Percentiles rank a stretch among this genome's conserved stretches.
These are phyloP conservation scores for Cocos nucifera DNA, from an alignment of 176 grass and related monocot species.

Conservation along the genomic window DNA sequence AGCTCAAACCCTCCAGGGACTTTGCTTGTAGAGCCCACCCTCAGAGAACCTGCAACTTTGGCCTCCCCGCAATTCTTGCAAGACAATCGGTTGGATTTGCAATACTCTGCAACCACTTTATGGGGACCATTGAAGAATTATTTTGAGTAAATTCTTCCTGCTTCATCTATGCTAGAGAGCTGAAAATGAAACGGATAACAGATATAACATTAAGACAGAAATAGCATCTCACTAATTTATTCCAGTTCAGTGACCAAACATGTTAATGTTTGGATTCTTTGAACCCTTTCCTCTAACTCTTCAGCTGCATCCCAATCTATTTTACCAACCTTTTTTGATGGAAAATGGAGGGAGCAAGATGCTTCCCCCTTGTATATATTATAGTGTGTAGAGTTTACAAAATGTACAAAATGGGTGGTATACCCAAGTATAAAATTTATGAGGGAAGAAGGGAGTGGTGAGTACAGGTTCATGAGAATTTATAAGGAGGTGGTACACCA, in stretches of 20 bases:
- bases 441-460: too few species aligned
- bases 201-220: neutral
- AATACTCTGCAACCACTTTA: conserved; percentile 29
- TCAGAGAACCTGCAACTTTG: conserved; percentile 44
- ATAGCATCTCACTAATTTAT: neutral
- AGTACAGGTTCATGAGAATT: too few species aligned
- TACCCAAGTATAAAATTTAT: too few species aligned
- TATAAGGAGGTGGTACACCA: too few species aligned
- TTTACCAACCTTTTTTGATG: conserved; percentile 26
- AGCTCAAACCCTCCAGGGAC: conserved; percentile 49
- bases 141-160: neutral
- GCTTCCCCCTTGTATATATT: too few species aligned
- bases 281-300: conserved; percentile 24
- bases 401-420: too few species aligned
- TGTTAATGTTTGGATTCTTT: conserved; percentile 43
- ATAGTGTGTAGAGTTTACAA: too few species aligned
- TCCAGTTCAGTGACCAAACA: neutral
- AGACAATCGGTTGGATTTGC: conserved; percentile 56
- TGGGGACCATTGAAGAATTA: too few species aligned
- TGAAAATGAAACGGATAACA: neutral
- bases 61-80: conserved; percentile 60
- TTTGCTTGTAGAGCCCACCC: conserved; percentile 39
- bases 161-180: neutral
- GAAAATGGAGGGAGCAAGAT: neutral
- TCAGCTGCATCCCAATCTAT: conserved; percentile 2